Evolutionary conservation across 352 stramenopile genomes (phyloP).

Genomic region (Phytophthora chlamydospora): DNA sequence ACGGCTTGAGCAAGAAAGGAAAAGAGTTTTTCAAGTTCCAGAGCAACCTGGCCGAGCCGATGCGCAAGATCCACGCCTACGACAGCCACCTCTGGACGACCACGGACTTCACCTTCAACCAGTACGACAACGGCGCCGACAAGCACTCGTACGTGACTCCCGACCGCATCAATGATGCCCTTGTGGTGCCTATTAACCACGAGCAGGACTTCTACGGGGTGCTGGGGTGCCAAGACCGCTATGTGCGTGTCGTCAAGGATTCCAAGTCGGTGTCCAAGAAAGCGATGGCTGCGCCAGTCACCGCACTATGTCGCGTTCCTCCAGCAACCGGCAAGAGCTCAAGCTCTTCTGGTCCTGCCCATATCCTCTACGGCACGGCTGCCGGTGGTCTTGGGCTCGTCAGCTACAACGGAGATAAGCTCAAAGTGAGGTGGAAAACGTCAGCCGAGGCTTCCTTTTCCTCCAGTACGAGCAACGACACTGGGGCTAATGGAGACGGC

Average conservation of each 20-base stretch:
- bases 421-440: conserved; percentile 78
- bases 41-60: conserved; percentile 83
- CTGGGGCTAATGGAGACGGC: conserved; percentile 6
- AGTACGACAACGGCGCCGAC: conserved; percentile 84
- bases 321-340: conserved; percentile 20
- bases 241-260: conserved; percentile 66
- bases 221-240: conserved; percentile 79
- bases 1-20: conserved; percentile 85
- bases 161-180: conserved; percentile 84
- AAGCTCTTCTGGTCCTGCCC: conserved; percentile 25
- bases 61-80: conserved; percentile 71
- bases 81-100: conserved; percentile 79
- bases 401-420: conserved; percentile 74
- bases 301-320: conserved; percentile 49
- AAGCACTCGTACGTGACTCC: conserved; percentile 79
- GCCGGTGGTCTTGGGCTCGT: conserved; percentile 62
- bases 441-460: conserved; percentile 35
- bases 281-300: conserved; percentile 56
- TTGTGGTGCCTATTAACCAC: conserved; percentile 60
- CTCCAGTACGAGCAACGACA: conserved; percentile 19
- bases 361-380: conserved; percentile 78
- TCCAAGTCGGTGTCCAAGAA: conserved; percentile 70
- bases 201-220: conserved; percentile 69
- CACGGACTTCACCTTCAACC: conserved; percentile 83
- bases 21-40: conserved; percentile 90